A percentile compares a stretch with the other conserved stretches of the same genome.
phyloP scores from a whole-genome alignment of 1,139 yeast genomes.

The Suhomyces coccinellae region DNA sequence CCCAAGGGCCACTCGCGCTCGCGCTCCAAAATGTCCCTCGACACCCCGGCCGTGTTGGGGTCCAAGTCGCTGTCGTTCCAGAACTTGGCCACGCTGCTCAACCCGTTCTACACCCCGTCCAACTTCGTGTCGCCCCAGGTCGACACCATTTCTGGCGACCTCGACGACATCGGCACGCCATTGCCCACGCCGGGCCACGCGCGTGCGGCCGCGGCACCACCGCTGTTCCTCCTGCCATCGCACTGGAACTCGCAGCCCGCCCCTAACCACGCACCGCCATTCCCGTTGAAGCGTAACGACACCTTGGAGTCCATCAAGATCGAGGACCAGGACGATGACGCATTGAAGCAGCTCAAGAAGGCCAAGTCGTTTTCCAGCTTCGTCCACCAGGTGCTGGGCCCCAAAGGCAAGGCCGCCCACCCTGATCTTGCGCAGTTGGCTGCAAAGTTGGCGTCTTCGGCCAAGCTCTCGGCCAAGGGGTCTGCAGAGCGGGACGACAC shows the following conservation, averaged over 20 bases:
- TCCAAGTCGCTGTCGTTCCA: slow-evolving; percentile 18
- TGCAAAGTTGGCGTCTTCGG: neutral
- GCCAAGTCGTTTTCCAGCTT: slow-evolving; percentile 36
- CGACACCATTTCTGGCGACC: slow-evolving; percentile 25
- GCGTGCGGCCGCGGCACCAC: neutral
- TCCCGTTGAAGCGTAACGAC: slow-evolving; percentile 16
- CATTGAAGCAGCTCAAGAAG: slow-evolving; percentile 42
- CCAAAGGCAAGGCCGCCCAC: neutral
- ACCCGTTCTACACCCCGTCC: slow-evolving; percentile 50
- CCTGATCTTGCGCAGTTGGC: slow-evolving; percentile 26
- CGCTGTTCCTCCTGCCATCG: slow-evolving; percentile 7
- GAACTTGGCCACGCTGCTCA: slow-evolving; percentile 25
- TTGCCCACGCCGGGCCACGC: slow-evolving; percentile 30
- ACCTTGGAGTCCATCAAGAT: slow-evolving; percentile 36
- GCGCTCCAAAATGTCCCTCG: slow-evolving; percentile 42
- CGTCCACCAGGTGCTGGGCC: slow-evolving; percentile 1
- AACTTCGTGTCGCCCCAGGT: slow-evolving; percentile 43
- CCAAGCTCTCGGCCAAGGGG: slow-evolving; percentile 19
- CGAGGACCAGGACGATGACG: slow-evolving; percentile 48
- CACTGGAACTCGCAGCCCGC: slow-evolving; percentile 2
- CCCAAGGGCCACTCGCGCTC: slow-evolving; percentile 42
- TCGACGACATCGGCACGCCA: slow-evolving; percentile 37
- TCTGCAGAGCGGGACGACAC: slow-evolving; percentile 9
- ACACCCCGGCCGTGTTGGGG: slow-evolving; percentile 17
- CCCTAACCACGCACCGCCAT: slow-evolving; percentile 8